These are phyloP conservation scores for Podospora pseudoanserina DNA, from an alignment of 495 filamentous ascomycete genomes.

Conservation along the genomic window DNA sequence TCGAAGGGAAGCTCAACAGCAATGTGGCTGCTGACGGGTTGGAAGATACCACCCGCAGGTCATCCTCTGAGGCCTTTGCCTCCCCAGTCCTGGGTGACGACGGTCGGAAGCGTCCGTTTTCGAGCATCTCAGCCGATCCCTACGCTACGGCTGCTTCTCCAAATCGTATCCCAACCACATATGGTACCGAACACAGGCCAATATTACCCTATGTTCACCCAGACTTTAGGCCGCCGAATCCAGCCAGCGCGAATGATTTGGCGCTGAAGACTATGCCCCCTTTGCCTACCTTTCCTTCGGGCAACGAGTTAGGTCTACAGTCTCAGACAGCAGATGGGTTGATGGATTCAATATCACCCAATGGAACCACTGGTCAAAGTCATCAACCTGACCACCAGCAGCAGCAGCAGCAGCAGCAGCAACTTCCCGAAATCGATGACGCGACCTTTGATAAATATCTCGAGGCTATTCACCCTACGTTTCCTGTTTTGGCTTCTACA, in stretches of 20 bases:
- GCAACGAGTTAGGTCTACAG: slow-evolving; percentile 20
- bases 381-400: slow-evolving; percentile 21
- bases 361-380: slow-evolving; percentile 26
- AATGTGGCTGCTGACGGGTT: slow-evolving; percentile 20
- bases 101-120: slow-evolving; percentile 44
- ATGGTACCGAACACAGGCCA: slow-evolving; percentile 39
- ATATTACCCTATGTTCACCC: slow-evolving; percentile 40
- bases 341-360: slow-evolving; percentile 20
- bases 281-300: slow-evolving; percentile 23
- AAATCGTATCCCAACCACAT: slow-evolving; percentile 27
- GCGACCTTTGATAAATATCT: slow-evolving; percentile 62
- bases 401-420: not conserved
- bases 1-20: slow-evolving; percentile 61
- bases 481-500: slow-evolving; percentile 68
- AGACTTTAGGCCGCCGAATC: slow-evolving; percentile 29
- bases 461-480: slow-evolving; percentile 63
- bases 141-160: slow-evolving; percentile 32
- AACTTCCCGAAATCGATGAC: slow-evolving; percentile 41
- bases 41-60: slow-evolving; percentile 29
- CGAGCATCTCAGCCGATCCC: slow-evolving; percentile 43
- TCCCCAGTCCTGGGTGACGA: slow-evolving; percentile 36
- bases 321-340: slow-evolving; percentile 26
- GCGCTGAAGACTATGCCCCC: slow-evolving; percentile 34
- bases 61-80: slow-evolving; percentile 37
- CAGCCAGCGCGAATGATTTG: slow-evolving; percentile 36